Conservation (phyloP, 2,329 filamentous ascomycete species). For the Dothistroma septosporum region DNA sequence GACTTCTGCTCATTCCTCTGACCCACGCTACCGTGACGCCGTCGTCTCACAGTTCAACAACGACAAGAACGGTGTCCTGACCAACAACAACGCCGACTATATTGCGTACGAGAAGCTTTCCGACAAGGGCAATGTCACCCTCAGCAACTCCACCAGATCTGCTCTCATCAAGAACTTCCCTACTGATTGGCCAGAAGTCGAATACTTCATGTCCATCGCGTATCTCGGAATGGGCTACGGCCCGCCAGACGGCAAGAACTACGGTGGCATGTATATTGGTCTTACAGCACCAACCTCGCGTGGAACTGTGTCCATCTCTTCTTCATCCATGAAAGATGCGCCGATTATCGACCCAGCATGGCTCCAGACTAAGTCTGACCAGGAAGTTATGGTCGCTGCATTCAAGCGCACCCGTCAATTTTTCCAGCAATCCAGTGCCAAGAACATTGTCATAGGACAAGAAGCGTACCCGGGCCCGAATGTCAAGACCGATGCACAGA, state of each 20-base stretch:
- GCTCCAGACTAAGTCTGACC: constrained; percentile 34
- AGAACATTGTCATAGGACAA: constrained; percentile 15
- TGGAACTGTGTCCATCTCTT: constrained; percentile 14
- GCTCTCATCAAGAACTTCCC: constrained; percentile 18
- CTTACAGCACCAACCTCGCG: constrained; percentile 30
- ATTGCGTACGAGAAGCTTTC: constrained; percentile 21
- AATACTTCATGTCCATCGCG: constrained; percentile 15
- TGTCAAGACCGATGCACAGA: constrained; percentile 15
- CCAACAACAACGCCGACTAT: constrained; percentile 18
- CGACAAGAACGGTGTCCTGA: constrained; percentile 12
- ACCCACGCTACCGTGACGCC: too few relatives aligned
- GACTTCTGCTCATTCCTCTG: too few relatives aligned
- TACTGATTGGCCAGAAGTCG: constrained; percentile 24
- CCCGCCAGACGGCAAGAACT: constrained; percentile 31
- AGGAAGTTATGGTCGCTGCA: constrained; percentile 31
- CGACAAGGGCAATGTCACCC: neutral
- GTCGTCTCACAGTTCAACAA: too few relatives aligned
- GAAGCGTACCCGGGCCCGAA: constrained; percentile 19
- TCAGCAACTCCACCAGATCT: constrained; percentile 8
- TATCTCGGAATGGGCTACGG: constrained; percentile 17
- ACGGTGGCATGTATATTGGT: constrained; percentile 30
- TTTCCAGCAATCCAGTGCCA: constrained; percentile 28
- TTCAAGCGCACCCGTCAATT: constrained; percentile 34
- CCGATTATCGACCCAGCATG: constrained; percentile 31
- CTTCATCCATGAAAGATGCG: constrained; percentile 6